Evolutionary conservation across 768 basidiomycete genomes (phyloP).

Genomic region (Termitomyces sp.): DNA sequence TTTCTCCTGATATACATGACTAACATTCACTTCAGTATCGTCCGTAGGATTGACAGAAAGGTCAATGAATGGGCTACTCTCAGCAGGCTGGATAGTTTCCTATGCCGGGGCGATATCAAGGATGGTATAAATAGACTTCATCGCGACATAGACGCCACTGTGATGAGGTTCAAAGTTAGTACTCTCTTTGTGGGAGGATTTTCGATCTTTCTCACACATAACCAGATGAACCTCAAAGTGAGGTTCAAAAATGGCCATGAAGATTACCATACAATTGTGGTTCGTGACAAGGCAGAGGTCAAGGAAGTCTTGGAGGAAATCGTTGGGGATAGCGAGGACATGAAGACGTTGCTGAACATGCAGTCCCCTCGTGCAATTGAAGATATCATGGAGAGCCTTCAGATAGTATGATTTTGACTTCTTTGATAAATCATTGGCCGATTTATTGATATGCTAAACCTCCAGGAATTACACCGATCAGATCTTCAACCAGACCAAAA

Average conservation of each 20-base stretch:
- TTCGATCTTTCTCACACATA: too few species aligned
- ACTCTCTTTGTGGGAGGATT: too few species aligned
- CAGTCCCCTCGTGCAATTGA: conserved; percentile 29
- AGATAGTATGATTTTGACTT: conserved; percentile 26
- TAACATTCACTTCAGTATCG: not conserved
- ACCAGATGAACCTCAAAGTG: too few species aligned
- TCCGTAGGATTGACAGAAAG: not conserved
- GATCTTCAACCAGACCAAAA: conserved; percentile 26
- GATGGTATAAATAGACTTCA: not conserved
- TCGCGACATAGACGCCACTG: too few species aligned
- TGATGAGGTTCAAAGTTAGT: too few species aligned
- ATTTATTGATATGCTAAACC: too few species aligned
- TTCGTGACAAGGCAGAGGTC: too few species aligned
- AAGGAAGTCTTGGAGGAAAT: conserved; percentile 11
- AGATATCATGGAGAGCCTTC: conserved; percentile 39
- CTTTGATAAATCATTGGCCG: too few species aligned
- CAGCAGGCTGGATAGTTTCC: not conserved
- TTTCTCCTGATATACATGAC: not conserved
- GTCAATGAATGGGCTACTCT: not conserved
- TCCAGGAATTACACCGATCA: conserved; percentile 5
- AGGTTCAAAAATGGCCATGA: too few species aligned
- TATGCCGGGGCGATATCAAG: not conserved
- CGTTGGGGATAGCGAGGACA: conserved; percentile 29
- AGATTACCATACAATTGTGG: too few species aligned
- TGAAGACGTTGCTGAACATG: conserved; percentile 29